Evolutionary conservation across 2,329 filamentous ascomycete species (phyloP), one percentile per base, ranked within the genome.

Genomic region (Neopestalotiopsis sp.): DNA sequence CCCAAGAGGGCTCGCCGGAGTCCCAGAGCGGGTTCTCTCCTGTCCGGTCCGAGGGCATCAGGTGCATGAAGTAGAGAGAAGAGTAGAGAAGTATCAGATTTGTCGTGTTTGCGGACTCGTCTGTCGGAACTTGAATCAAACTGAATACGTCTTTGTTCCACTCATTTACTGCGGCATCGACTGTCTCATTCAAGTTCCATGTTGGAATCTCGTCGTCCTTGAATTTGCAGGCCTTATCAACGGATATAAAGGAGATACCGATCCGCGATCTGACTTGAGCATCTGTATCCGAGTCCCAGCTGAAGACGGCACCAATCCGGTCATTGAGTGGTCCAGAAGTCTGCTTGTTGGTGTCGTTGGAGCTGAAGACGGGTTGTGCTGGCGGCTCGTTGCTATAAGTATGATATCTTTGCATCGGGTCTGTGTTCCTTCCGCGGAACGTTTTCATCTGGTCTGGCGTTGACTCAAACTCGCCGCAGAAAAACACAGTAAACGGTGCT

Each of bases 21-120:
- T 76, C 73, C 85, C 86, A 88, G 1, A 78, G 74, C 0, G 85
- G 85, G 66, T 88, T 88, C 71, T 88, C 86, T 1, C 84, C 85
- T 0, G 85, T 86, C 12, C 83, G 80, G 70, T 88, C 86, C 1
- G 85, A 86, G 0, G 86, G 85, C 59, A 87, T 84, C 34, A 89
- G 72, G 70, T 86, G 85, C 83, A 86, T 88, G 70, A 85, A 85
- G 70, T 88, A 88, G 4, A 89, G 74, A 4, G 82, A 84, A 1
- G 84, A 83, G 73, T 88, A 88, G 4, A 88, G 74, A 24, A 87
- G 12, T 1, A 66, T 32, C 34, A 61, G 40, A 5, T 42, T 66
- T 24, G 57, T 66, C 45, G 30, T 52, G 57, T 66, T 66, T 17
- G 59, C 40, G 1, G 67, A 75, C 10, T 75, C 69, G 14, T 77